Conservation (phyloP, 2,329 filamentous ascomycete genomes). For the Emydomyces testavorans region DNA sequence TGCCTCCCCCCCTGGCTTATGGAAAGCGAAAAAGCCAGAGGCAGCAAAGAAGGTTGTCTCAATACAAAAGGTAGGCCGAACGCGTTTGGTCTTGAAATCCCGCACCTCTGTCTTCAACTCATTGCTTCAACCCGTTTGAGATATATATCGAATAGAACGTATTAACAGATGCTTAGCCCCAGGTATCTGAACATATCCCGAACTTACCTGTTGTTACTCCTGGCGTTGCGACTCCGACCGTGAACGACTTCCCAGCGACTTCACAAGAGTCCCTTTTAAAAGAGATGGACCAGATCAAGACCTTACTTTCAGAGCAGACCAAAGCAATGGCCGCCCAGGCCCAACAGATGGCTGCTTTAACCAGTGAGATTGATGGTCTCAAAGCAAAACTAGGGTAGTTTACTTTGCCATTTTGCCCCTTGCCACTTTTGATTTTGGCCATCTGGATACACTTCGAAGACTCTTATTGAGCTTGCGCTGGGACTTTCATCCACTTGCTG, state of each 20-base stretch:
- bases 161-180: constrained; percentile 1
- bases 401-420: no score
- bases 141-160: neutral
- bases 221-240: constrained; percentile 29
- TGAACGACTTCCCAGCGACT: constrained; percentile 19
- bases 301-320: constrained; percentile 63
- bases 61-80: constrained; percentile 8
- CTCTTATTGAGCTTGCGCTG: neutral
- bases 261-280: constrained; percentile 47
- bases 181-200: neutral
- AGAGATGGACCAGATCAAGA: constrained; percentile 65
- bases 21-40: constrained; percentile 12
- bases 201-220: constrained; percentile 23
- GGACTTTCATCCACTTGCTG: neutral
- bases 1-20: constrained; percentile 5
- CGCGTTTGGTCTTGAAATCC: neutral
- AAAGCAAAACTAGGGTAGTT: constrained; percentile 57
- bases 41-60: constrained; percentile 1
- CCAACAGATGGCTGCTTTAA: constrained; percentile 59
- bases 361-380: constrained; percentile 64
- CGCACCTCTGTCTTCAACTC: no score
- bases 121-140: neutral
- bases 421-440: neutral
- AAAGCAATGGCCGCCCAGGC: constrained; percentile 67
- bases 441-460: neutral